A percentile compares a stretch with the other conserved stretches of the same genome.
Conservation (phyloP, 257 asterid species). For the Fraxinus quadrangulata region DNA sequence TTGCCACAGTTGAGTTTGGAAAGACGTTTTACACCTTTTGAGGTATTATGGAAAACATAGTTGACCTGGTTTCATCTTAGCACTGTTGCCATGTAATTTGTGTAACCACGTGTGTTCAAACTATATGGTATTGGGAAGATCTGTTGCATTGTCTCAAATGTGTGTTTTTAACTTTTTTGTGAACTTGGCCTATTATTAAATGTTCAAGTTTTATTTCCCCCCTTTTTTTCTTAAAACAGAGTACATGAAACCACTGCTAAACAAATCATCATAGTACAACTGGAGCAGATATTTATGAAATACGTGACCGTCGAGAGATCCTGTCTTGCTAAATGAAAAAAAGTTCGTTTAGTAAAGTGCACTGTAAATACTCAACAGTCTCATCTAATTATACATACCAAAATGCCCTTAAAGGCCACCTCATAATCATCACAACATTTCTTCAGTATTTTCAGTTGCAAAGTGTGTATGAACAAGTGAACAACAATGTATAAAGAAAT, state of each 20-base stretch:
- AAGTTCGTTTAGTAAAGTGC: no score
- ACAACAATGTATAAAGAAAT: background rate
- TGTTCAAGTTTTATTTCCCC: background rate
- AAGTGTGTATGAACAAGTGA: background rate
- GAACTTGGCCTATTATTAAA: background rate
- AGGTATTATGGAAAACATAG: background rate
- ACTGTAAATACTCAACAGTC: no score
- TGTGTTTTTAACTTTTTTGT: conserved; percentile 1
- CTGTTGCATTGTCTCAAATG: conserved; percentile 4
- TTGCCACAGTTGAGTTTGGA: background rate
- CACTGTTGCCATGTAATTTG: background rate
- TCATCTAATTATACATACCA: no score
- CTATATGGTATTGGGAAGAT: conserved; percentile 3
- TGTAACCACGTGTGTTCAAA: background rate
- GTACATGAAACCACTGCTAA: background rate
- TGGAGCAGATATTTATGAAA: background rate
- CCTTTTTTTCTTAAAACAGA: background rate
- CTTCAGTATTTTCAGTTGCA: background rate
- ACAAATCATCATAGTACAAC: background rate
- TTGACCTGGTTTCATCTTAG: background rate
- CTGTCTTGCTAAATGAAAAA: no score
- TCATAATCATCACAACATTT: background rate
- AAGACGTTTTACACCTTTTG: background rate
- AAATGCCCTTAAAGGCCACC: background rate
- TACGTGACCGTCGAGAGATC: no score